Conservation (phyloP, 306 rosid genomes). For the Castanospermum australe region DNA sequence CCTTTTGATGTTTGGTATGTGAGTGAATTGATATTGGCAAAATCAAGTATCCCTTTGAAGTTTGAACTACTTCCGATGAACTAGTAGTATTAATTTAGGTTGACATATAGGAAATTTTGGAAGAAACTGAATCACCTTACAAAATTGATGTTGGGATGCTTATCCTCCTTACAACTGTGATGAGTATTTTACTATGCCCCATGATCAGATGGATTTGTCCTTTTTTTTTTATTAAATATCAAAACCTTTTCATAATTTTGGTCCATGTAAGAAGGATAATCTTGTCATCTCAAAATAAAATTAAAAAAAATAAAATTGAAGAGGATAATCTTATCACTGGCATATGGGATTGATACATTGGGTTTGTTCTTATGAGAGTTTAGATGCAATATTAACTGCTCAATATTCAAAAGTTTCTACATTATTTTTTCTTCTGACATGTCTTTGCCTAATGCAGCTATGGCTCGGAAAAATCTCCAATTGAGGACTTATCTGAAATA, state of each 20-base stretch:
- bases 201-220: constrained; percentile 8
- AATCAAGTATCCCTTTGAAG: background rate
- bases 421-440: constrained; percentile 30
- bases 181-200: background rate
- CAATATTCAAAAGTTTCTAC: background rate
- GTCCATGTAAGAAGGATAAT: constrained; percentile 20
- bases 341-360: background rate
- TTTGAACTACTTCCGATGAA: background rate
- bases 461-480: constrained; percentile 75
- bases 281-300: background rate
- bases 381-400: constrained; percentile 15
- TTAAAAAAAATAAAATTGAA: background rate
- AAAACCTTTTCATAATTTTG: background rate
- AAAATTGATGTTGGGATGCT: background rate
- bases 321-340: background rate
- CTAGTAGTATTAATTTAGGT: background rate
- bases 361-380: constrained; percentile 7
- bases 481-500: constrained; percentile 78
- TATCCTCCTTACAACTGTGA: background rate
- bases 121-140: constrained; percentile 22
- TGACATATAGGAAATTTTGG: constrained; percentile 15
- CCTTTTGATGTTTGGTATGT: constrained; percentile 92
- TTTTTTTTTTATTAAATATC: background rate
- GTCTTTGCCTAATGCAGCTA: constrained; percentile 59
- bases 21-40: constrained; percentile 16